These are phyloP conservation scores for Phoma herbarum DNA, from an alignment of 2,329 filamentous ascomycete species.

Conservation along the genomic window DNA sequence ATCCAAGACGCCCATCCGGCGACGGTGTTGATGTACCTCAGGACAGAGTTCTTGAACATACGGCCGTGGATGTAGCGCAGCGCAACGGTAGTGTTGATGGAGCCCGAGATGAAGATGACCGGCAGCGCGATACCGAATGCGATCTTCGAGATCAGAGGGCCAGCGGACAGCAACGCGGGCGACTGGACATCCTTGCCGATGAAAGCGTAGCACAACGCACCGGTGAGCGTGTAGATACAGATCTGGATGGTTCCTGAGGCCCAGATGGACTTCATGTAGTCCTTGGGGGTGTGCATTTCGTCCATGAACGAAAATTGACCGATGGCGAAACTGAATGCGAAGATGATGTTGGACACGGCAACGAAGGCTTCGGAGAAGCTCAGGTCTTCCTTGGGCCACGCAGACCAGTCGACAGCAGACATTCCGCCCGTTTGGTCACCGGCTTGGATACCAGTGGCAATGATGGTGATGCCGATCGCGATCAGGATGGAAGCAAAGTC, in stretches of 20 bases:
- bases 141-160: slow-evolving; percentile 21
- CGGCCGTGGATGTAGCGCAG: slow-evolving; percentile 28
- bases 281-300: slow-evolving; percentile 24
- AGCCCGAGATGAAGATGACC: slow-evolving; percentile 26
- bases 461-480: slow-evolving; percentile 27
- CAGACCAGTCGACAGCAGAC: slow-evolving; percentile 26
- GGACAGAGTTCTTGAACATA: slow-evolving; percentile 26
- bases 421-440: slow-evolving; percentile 16
- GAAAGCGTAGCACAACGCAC: slow-evolving; percentile 26
- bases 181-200: slow-evolving; percentile 20
- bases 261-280: slow-evolving; percentile 28
- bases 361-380: slow-evolving; percentile 25
- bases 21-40: slow-evolving; percentile 25
- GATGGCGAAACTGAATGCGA: slow-evolving; percentile 26
- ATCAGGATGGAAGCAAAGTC: slow-evolving; percentile 27
- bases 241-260: slow-evolving; percentile 24
- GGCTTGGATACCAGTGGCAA: slow-evolving; percentile 24
- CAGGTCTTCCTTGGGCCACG: slow-evolving; percentile 23
- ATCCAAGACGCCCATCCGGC: slow-evolving; percentile 25
- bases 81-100: slow-evolving; percentile 27
- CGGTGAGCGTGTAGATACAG: slow-evolving; percentile 25
- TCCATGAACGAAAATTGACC: slow-evolving; percentile 27
- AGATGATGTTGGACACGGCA: slow-evolving; percentile 26
- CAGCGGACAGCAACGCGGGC: slow-evolving; percentile 20
- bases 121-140: slow-evolving; percentile 23